These are phyloP conservation scores for Pichia sp. DNA, from an alignment of 1,139 yeast genomes.

Conservation along the genomic window DNA sequence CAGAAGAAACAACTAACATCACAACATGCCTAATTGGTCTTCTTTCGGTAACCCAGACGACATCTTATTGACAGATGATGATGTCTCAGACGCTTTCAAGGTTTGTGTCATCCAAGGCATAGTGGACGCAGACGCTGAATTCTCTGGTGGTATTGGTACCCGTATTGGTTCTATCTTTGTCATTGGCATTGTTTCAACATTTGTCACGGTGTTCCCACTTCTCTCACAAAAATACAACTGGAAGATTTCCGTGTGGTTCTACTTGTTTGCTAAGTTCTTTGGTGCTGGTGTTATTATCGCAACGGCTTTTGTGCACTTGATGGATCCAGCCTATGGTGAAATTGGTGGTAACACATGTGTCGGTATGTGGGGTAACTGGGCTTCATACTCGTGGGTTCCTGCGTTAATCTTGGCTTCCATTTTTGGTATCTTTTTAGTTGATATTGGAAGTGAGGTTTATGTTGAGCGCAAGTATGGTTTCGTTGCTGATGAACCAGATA, in stretches of 20 bases:
- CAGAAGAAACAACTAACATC: neutral
- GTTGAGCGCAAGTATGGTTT: conserved; percentile 30
- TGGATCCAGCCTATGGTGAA: conserved; percentile 69
- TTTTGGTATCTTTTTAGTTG: conserved; percentile 27
- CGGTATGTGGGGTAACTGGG: conserved; percentile 34
- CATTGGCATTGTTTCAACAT: conserved; percentile 50
- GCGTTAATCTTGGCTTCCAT: conserved; percentile 29
- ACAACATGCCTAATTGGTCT: conserved; percentile 20
- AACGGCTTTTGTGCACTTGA: conserved; percentile 79
- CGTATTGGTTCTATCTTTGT: conserved; percentile 73
- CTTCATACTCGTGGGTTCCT: conserved; percentile 41
- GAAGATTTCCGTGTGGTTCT: conserved; percentile 57
- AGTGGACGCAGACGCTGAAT: conserved; percentile 15
- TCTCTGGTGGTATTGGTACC: conserved; percentile 42
- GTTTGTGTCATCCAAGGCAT: conserved; percentile 19
- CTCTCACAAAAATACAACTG: conserved; percentile 47
- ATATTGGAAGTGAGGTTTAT: conserved; percentile 28
- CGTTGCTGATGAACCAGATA: conserved; percentile 17
- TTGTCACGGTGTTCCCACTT: conserved; percentile 59
- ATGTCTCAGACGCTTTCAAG: conserved; percentile 18
- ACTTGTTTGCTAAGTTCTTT: conserved; percentile 71
- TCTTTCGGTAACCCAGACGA: conserved; percentile 13
- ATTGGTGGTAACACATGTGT: conserved; percentile 47
- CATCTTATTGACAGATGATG: conserved; percentile 14
- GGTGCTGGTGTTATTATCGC: conserved; percentile 93